Base-by-base conservation (phyloP, 441 rosid genomes). In the Metrosideros polymorpha region DNA sequence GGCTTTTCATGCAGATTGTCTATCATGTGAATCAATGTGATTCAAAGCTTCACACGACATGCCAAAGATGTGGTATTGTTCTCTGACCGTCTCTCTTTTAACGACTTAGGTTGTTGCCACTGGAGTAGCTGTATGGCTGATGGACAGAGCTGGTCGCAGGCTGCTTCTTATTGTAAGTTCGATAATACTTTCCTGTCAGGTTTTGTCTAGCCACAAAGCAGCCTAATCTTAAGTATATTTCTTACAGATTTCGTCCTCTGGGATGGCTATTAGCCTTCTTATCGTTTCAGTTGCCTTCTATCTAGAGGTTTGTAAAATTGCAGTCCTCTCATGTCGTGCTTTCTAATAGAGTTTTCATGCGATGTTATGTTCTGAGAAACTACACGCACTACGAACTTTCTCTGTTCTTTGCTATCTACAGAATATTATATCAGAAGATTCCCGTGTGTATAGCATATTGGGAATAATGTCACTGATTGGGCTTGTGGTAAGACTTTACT, bases 131-230 rank as follows among this genome's bases (percentile, higher is more conserved):
- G 94, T 98, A 30, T 98, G 98, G 99, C 92, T 98, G 89, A 90
- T 89, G 85, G 99, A 98, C 92, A 95, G 88, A 90, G 85, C 99
- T 17, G 99, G 99, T 39, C 98, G 99, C 66, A 90, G 99, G 82
- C 75, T 96, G 89, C 93, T 98, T 18, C 99, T 98, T 85, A 93
- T 92, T 15, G 99, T 98, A 88, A 93, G 99, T 92, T 87, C 54
- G 55, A 66, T 52, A 84, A 82, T 35, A 76, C 49, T 55, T 57
- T 17, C 83, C 51, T 63, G 56, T 59, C 42, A 9, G 29, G 6
- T 6, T 4, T 45, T 84, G n/a, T 42, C 12, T 17, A 71, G 50
- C 14, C 35, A 50, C 82, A 66, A 71, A 71, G 79, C n/a, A 39
- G 79, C 79, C 49, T 71, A 71, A 39, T 39, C 49, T 39, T 17